Base-by-base conservation (phyloP, 1,139 yeast species). In the Blastobotrys arbuscula region DNA sequence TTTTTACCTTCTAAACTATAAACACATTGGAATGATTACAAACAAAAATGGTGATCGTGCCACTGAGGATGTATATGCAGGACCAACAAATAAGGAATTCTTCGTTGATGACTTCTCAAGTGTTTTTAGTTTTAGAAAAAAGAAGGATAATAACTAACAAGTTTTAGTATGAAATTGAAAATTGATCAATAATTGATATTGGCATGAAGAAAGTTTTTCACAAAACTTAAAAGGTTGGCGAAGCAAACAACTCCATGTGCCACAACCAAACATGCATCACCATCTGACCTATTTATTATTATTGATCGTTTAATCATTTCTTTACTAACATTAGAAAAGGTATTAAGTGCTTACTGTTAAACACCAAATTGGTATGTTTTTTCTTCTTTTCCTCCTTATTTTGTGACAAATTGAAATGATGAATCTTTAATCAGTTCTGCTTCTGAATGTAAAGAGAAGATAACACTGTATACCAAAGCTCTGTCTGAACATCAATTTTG, bases 221-320 rank as follows among this genome's bases (percentile, higher is more conserved):
- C 43, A 45, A 67, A 68, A 65, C 63, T 60, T 59, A 15, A 63
- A 62, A 61, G 69, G 67, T 79, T 75, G 81, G 86, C 77, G 87
- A 81, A 68, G 58, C 40, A 16, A 31, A 35, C 16, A 18, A 10
- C 58, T 63, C 61, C 64, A 67, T 71, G 74, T 69, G 72, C 84
- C 76, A 24, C 69, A 80, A 76, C 75, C 71, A 67, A 79, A 64
- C 92, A 84, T 84, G 94, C 94, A 84, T 83, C 92, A 84, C 94
- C 94, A 84, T 82, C 92, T 84, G 92, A 84, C 36, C 50, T 47
- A 28, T 39, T 40, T 37, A 42, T 24, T 18, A 5, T 3, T 21
- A 3, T 6, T 2, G 3, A 23, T 21, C 30, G 33, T 13, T 39
- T 3, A 39, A 3, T 18, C 12, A 15, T 23, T 23, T 23, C 2